These are phyloP conservation scores for Acer negundo DNA, from an alignment of 345 rosid genomes.

Conservation along the genomic window DNA sequence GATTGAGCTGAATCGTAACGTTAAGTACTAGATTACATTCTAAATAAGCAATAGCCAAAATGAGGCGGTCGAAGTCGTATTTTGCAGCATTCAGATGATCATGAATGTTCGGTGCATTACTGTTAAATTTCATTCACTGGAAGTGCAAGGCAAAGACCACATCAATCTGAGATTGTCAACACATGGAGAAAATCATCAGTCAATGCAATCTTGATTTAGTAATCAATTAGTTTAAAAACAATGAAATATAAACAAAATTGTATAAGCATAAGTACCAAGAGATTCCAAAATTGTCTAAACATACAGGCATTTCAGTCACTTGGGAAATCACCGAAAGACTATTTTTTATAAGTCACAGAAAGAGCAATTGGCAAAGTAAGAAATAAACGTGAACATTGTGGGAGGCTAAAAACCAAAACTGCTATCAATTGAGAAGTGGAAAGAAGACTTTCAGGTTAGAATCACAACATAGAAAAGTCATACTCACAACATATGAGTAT, in stretches of 20 bases:
- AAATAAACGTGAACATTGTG: not conserved
- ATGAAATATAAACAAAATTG: not conserved
- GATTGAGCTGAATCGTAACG: constrained; percentile 17
- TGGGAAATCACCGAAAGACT: not conserved
- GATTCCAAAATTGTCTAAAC: not conserved
- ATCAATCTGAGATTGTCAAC: not conserved
- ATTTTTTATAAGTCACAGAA: not conserved
- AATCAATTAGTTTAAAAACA: not conserved
- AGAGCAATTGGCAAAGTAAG: not conserved
- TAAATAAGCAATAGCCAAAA: not conserved
- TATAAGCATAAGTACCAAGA: not conserved
- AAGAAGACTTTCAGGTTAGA: not conserved
- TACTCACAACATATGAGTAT: not conserved
- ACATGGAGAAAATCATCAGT: not conserved
- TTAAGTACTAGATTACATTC: constrained; percentile 9
- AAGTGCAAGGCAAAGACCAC: not conserved
- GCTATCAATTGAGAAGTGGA: not conserved
- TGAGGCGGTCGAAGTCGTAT: not conserved
- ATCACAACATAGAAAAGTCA: not conserved
- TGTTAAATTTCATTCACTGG: not conserved
- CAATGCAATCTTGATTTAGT: not conserved
- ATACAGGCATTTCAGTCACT: not conserved
- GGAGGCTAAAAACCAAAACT: not conserved
- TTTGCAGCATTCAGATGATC: constrained; percentile 12
- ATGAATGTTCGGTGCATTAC: not conserved